Conservation (phyloP, 2,329 filamentous ascomycete genomes). For the Trichoderma sp. region DNA sequence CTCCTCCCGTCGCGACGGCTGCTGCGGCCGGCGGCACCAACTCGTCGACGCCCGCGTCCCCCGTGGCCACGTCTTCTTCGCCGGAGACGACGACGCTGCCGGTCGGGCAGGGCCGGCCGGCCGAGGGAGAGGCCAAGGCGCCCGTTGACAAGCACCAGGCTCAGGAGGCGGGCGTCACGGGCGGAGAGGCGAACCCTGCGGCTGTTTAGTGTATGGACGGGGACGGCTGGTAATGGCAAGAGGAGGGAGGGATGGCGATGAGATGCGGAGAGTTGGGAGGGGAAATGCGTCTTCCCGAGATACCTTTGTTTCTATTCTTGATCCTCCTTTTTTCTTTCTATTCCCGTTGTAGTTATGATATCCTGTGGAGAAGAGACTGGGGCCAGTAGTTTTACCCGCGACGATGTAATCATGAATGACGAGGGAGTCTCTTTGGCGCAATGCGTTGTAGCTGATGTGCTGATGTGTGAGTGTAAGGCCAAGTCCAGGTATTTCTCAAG, state of each 20-base stretch:
- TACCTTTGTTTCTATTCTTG: background rate
- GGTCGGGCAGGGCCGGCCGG: too few relatives aligned
- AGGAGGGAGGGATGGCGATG: background rate
- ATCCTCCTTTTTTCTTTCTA: background rate
- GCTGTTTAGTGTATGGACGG: slow-evolving; percentile 17
- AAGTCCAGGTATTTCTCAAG: background rate
- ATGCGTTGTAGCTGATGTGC: background rate
- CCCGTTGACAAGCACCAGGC: slow-evolving; percentile 29
- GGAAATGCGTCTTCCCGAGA: background rate
- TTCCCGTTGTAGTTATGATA: slow-evolving; percentile 5
- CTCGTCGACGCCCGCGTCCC: slow-evolving; percentile 20
- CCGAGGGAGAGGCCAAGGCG: slow-evolving; percentile 1
- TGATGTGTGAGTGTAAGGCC: background rate
- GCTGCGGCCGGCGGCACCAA: slow-evolving; percentile 32
- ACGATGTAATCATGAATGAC: background rate
- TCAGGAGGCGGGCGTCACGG: slow-evolving; percentile 53
- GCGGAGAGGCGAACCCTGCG: slow-evolving; percentile 25
- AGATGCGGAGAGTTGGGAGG: background rate
- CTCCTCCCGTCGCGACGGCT: slow-evolving; percentile 41
- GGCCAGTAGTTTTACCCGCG: background rate
- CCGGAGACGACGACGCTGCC: slow-evolving; percentile 4
- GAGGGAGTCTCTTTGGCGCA: background rate
- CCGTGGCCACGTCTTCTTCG: background rate
- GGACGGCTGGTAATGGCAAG: background rate
- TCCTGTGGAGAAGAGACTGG: slow-evolving; percentile 2